Base-by-base conservation (phyloP, 331 rosid species). In the Dryas integrifolia region DNA sequence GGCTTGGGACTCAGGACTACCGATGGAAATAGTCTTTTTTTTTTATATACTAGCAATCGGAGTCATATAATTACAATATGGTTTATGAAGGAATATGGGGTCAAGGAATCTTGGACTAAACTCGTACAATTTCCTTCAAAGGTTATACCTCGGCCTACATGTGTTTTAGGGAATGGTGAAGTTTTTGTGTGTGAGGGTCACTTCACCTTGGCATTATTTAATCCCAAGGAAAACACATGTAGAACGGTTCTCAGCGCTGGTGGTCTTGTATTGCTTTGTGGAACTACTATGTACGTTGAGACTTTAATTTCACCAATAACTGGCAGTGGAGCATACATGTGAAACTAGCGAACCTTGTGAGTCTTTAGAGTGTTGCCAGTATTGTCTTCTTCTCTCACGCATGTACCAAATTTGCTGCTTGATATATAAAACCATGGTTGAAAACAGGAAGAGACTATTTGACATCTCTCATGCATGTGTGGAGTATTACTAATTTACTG, bases 21-120 rank as follows among this genome's bases (percentile, higher is more conserved):
- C 24, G 24, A 21, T 53, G 45, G 30, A 15, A 67, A 67, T 38
- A 2, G 21, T 69, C 50, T 51, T 7, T 69, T 18, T 18, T 18
- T 44, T 53, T 38, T 47, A 9, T 7, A 52, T 38, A 5, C 35
- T 2, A 21, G 9, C 39, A 55, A 57, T 57, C 26, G 26, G 14
- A 7, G 10, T 15, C 9, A 57, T 10, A 26, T 1, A 59, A 10
- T 30, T 30, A 12, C 18, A 12, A 18, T 51, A n/a, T 4, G 45
- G 62, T 45, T 69, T 9, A 52, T 69, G 73, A 16, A 52, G 38
- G 72, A 68, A 35, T 68, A 68, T 5, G 72, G 72, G 44, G 58
- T 69, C 4, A n/a, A 35, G 30, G 39, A 69, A 39, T 69, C 61
- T 51, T 51, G 61, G 73, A 51, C 62, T 39, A 8, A 69, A 69